These are phyloP conservation scores for Botrytis cinerea DNA, from an alignment of 2,329 filamentous ascomycete species.

Conservation along the genomic window DNA sequence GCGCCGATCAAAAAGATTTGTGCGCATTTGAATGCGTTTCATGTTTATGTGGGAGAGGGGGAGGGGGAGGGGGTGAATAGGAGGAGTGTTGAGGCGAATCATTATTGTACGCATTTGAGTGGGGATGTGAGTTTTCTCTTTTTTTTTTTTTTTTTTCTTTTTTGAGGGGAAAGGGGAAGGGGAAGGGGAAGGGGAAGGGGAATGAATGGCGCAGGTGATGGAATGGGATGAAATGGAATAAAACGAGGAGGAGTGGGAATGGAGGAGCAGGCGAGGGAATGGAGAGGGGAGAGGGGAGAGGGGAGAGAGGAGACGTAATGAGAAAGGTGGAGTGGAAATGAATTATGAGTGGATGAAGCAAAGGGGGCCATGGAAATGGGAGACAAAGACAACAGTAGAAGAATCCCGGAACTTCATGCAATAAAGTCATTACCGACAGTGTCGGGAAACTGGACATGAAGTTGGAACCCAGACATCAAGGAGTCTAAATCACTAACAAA, in stretches of 20 bases:
- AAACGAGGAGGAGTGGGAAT: not conserved
- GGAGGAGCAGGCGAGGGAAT: not conserved
- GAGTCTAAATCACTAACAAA: slow-evolving; percentile 5
- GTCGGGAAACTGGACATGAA: not conserved
- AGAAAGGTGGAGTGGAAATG: fast-evolving
- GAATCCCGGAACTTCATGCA: not conserved
- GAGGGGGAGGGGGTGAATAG: slow-evolving; percentile 44
- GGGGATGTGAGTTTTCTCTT: slow-evolving; percentile 61
- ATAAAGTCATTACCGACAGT: not conserved
- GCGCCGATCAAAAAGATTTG: slow-evolving; percentile 73
- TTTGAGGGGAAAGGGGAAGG: not conserved
- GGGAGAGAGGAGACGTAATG: not conserved
- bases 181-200: too few species aligned
- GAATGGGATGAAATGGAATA: fast-evolving
- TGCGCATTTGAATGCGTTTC: slow-evolving; percentile 80
- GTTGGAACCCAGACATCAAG: not conserved
- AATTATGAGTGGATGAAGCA: not conserved
- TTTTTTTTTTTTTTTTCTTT: slow-evolving; percentile 46
- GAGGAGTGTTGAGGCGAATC: slow-evolving; percentile 74
- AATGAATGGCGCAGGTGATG: too few species aligned
- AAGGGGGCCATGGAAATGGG: not conserved
- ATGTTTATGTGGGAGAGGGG: slow-evolving; percentile 62
- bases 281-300: too few species aligned
- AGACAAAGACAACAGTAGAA: not conserved
- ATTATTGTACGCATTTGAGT: slow-evolving; percentile 80